Percentiles rank a stretch among this genome's conserved stretches.
Evolutionary conservation across 805 yeast genomes (phyloP).

Genomic region (Yarrowia osloensis): DNA sequence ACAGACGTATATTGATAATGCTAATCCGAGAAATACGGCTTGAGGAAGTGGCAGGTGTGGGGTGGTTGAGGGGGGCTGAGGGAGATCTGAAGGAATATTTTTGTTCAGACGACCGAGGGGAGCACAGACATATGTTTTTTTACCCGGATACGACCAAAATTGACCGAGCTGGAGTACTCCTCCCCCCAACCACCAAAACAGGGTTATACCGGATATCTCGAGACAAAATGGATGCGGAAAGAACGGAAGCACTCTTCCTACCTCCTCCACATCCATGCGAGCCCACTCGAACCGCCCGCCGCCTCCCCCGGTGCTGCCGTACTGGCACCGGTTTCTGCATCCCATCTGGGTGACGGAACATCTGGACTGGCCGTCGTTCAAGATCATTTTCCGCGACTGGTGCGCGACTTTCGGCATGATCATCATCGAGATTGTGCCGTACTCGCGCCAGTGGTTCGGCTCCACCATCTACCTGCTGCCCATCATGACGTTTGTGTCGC

Average conservation of each 20-base stretch:
- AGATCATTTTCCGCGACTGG: constrained; percentile 12
- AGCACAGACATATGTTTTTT: no score
- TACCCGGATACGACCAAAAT: no score
- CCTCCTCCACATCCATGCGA: constrained; percentile 2
- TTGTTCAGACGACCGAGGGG: no score
- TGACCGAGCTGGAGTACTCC: no score
- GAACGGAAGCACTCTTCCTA: no score
- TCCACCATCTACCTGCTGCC: constrained; percentile 18
- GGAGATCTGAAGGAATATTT: no score
- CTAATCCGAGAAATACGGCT: constrained; percentile 15
- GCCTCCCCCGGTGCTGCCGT: constrained; percentile 2
- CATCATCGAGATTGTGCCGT: not conserved
- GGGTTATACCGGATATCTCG: constrained; percentile 17
- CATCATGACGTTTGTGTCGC: constrained; percentile 19
- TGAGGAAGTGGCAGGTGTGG: no score
- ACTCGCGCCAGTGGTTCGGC: not conserved
- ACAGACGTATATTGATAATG: not conserved
- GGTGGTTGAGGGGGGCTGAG: no score
- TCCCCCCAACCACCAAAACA: no score
- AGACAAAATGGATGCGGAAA: no score
- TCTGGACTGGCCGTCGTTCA: constrained; percentile 12
- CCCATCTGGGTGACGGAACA: constrained; percentile 23
- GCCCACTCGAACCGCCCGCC: constrained; percentile 26
- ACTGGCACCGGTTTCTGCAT: constrained; percentile 18
- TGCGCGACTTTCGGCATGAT: constrained; percentile 4